Percentiles rank a stretch among this genome's conserved stretches.
Conservation (phyloP, 306 rosid genomes). For the Vigna radiata region DNA sequence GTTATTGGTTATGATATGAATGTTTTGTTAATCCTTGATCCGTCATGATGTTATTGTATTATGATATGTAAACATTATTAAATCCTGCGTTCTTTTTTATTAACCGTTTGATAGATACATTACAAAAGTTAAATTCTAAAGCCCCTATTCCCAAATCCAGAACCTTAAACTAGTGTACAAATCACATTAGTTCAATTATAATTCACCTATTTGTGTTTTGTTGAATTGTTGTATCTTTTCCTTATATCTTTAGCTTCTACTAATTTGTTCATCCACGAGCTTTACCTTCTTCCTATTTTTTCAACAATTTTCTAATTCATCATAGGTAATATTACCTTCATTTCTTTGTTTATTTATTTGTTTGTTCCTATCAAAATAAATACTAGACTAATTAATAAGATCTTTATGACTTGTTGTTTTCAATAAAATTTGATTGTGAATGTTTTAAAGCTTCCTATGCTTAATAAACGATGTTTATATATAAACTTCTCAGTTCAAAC, state of each 20-base stretch:
- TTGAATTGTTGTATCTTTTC: background rate
- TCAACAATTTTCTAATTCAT: background rate
- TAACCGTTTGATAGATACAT: too few species aligned
- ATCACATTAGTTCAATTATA: background rate
- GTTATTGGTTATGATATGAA: background rate
- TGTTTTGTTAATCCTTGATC: constrained; percentile 3
- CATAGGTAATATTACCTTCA: background rate
- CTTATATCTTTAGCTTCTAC: background rate
- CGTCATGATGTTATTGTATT: background rate
- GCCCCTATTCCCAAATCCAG: background rate
- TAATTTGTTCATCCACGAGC: background rate
- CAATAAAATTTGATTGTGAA: background rate
- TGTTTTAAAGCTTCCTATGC: background rate
- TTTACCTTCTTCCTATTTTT: background rate
- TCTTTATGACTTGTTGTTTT: background rate
- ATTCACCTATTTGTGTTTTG: background rate
- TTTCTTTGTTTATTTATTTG: background rate
- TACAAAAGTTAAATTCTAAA: background rate
- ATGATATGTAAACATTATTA: background rate
- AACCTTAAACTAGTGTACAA: background rate
- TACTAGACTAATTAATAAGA: background rate
- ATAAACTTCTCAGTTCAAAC: background rate
- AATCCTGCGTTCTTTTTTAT: background rate
- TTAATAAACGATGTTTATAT: background rate
- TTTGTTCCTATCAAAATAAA: background rate